A percentile compares a stretch with the other conserved stretches of the same genome.
Conservation (phyloP, 2,329 filamentous ascomycete genomes). For the Graphilbum ipis-grandicollis region DNA sequence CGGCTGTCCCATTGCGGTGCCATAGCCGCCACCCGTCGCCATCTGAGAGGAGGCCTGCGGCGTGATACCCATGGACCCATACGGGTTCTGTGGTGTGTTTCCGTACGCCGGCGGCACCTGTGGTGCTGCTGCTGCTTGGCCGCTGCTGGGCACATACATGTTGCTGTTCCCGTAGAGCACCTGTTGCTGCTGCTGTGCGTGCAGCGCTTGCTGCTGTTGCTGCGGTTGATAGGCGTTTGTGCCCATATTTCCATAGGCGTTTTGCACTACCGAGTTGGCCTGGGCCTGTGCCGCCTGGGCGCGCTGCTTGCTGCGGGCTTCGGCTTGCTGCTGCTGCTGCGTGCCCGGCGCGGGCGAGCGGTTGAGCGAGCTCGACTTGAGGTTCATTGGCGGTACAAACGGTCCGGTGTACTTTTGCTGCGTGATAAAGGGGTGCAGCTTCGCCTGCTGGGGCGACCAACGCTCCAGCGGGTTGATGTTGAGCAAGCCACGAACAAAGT, state of each 20-base stretch:
- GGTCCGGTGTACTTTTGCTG: constrained; percentile 94
- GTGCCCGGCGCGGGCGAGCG: constrained; percentile 84
- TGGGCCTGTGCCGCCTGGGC: constrained; percentile 58
- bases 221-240: constrained; percentile 30
- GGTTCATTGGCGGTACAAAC: constrained; percentile 92
- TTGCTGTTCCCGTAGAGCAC: constrained; percentile 53
- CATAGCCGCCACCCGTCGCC: constrained; percentile 43
- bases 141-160: constrained; percentile 51
- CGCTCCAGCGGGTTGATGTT: constrained; percentile 91
- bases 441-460: constrained; percentile 96
- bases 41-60: constrained; percentile 46
- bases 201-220: constrained; percentile 19
- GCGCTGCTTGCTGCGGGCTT: constrained; percentile 83
- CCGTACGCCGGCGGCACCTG: constrained; percentile 42
- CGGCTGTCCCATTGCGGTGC: constrained; percentile 11
- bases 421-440: constrained; percentile 94
- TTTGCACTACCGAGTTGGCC: constrained; percentile 49
- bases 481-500: constrained; percentile 84
- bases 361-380: constrained; percentile 72
- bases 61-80: constrained; percentile 57
- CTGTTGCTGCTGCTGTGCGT: constrained; percentile 17
- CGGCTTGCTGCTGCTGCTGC: constrained; percentile 88
- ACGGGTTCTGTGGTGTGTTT: constrained; percentile 50
- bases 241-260: constrained; percentile 40
- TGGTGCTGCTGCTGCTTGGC: constrained; percentile 47